Evolutionary conservation across 768 basidiomycete genomes (phyloP).

Genomic region (Boletus reticuloceps): DNA sequence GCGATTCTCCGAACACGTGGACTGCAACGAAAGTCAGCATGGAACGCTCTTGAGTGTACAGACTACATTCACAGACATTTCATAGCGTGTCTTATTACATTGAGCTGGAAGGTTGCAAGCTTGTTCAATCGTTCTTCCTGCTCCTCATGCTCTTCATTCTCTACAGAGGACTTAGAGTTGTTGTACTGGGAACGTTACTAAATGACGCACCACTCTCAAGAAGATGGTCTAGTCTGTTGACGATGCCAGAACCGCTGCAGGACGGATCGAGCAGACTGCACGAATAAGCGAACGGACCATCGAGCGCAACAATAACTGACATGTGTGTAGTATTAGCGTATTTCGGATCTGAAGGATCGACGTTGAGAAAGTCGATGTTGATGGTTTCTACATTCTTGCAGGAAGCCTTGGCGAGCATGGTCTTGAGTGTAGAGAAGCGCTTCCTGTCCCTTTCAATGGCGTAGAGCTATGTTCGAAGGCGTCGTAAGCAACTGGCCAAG

Average conservation of each 20-base stretch:
- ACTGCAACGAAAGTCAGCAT: slow-evolving; percentile 44
- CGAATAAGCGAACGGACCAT: background rate
- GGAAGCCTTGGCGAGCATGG: slow-evolving; percentile 81
- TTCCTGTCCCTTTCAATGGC: slow-evolving; percentile 88
- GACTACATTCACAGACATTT: slow-evolving; percentile 57
- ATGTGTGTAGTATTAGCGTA: slow-evolving; percentile 80
- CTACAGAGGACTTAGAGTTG: slow-evolving; percentile 30
- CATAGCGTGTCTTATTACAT: slow-evolving; percentile 94
- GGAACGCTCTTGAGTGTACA: background rate
- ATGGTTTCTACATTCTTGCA: slow-evolving; percentile 78
- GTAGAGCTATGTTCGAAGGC: slow-evolving; percentile 48
- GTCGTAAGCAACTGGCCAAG: background rate
- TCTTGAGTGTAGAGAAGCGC: slow-evolving; percentile 78
- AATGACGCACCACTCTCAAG: slow-evolving; percentile 60
- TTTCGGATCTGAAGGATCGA: slow-evolving; percentile 63
- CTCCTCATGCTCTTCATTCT: slow-evolving; percentile 54
- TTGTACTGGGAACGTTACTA: background rate
- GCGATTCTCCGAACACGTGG: slow-evolving; percentile 75
- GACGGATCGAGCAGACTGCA: slow-evolving; percentile 89
- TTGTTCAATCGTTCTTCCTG: slow-evolving; percentile 74
- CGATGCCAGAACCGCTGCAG: slow-evolving; percentile 92
- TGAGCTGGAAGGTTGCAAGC: slow-evolving; percentile 83
- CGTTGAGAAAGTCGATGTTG: slow-evolving; percentile 79
- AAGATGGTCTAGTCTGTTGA: slow-evolving; percentile 85
- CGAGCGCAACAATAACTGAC: slow-evolving; percentile 43